Base-by-base conservation (phyloP, 306 rosid species). In the Cicer arietinum region DNA sequence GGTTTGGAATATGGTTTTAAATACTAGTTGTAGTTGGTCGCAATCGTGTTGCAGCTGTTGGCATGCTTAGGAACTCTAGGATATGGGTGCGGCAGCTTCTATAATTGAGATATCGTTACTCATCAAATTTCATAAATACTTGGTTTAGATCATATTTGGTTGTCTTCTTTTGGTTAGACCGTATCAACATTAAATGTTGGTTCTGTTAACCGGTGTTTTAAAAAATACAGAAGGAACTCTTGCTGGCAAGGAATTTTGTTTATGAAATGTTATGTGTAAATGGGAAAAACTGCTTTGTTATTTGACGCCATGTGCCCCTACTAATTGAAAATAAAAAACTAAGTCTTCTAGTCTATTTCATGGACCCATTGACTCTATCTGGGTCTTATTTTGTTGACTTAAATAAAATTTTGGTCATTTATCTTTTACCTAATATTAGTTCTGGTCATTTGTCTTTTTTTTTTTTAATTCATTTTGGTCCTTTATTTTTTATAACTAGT, bases 351-450 rank as follows among this genome's bases (percentile, higher is more conserved):
- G 47, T 62, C 56, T 20, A 45, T 45, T 67, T 67, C 42, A 45
- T 45, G 17, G 56, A 10, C 72, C 7, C 57, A 11, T 45, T 45
- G 10, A 45, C 56, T 67, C 43, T 7, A 10, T 42, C 13, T 67
- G 54, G 56, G 16, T 45, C 70, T 35, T 59, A 30, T 13, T 62
- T 40, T 67, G 69, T 67, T 67, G 30, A 25, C 30, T 25, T 25
- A 25, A 25, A 25, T 25, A 25, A 2, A 25, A 25, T 25, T 25
- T 25, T 25, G 30, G 30, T 25, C 30, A 25, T 25, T 25, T 25
- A 25, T 25, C 30, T 25, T 25, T 25, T 25, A 25, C 3, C 30
- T 25, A 25, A 25, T 25, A 25, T 25, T 25, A 25, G 30, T 25
- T 25, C 2, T 25, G 30, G 30, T 25, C 30, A 25, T 25, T 25